Evolutionary conservation across 306 rosid genomes (phyloP).

Genomic region (Hippophae tibetana): DNA sequence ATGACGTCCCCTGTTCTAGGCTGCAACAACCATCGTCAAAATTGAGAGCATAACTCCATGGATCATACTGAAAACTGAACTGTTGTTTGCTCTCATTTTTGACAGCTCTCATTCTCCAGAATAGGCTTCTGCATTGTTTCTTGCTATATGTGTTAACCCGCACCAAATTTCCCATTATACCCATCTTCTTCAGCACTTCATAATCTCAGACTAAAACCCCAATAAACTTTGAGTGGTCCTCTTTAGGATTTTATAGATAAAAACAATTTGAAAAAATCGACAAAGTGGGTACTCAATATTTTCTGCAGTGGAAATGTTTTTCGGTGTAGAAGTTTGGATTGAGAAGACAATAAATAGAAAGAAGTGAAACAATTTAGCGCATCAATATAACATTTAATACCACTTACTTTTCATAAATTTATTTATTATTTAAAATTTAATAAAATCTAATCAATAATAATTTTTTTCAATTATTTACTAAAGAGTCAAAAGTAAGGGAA

Average conservation of each 20-base stretch:
- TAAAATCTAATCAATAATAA: too few species aligned
- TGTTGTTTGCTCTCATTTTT: conserved; percentile 37
- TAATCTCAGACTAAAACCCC: background rate
- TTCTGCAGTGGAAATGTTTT: too few species aligned
- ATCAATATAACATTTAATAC: too few species aligned
- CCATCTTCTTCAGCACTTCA: conserved; percentile 18
- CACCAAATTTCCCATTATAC: conserved; percentile 34
- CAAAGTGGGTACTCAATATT: too few species aligned
- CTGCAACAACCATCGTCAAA: conserved; percentile 52
- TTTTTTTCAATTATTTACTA: too few species aligned
- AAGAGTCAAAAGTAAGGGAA: too few species aligned
- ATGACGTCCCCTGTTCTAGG: conserved; percentile 1
- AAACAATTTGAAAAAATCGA: too few species aligned
- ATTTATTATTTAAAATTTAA: too few species aligned
- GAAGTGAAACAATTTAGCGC: background rate
- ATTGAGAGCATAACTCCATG: conserved; percentile 91
- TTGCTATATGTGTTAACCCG: conserved; percentile 41
- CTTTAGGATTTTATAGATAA: background rate
- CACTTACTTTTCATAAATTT: too few species aligned
- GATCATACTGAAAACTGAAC: conserved; percentile 76
- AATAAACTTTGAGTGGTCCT: background rate
- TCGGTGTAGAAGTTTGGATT: too few species aligned
- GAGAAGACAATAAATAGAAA: background rate
- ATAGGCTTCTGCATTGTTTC: conserved; percentile 53
- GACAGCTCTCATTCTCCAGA: conserved; percentile 60